A percentile compares a stretch with the other conserved stretches of the same genome.
These are phyloP conservation scores for Amyloporia xantha DNA, from an alignment of 768 basidiomycete species.

Conservation along the genomic window DNA sequence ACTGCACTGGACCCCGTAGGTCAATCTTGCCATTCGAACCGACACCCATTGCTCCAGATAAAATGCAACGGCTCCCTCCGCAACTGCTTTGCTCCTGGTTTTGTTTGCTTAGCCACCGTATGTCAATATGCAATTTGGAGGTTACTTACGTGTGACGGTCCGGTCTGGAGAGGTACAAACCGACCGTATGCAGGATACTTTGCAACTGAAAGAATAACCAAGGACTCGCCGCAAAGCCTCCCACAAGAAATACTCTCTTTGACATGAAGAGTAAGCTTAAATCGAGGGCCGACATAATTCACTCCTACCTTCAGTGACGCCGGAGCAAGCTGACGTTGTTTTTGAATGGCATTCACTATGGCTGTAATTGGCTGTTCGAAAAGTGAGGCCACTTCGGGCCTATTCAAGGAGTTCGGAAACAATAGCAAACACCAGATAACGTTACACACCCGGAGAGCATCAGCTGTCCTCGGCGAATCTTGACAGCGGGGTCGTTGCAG, in stretches of 20 bases:
- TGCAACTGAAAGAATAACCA: conserved; percentile 54
- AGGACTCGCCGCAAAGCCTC: conserved; percentile 52
- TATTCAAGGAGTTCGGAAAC: background rate
- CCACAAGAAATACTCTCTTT: conserved; percentile 76
- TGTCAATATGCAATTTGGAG: too few species aligned
- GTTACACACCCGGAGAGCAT: conserved; percentile 29
- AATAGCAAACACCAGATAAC: too few species aligned
- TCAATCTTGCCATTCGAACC: conserved; percentile 39
- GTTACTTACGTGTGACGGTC: conserved; percentile 65
- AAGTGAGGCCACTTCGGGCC: conserved; percentile 30
- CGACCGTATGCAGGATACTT: conserved; percentile 44
- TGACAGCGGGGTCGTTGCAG: conserved; percentile 35
- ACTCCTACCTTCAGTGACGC: background rate
- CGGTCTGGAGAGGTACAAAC: conserved; percentile 60
- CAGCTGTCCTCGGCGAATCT: conserved; percentile 29
- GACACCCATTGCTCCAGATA: conserved; percentile 43
- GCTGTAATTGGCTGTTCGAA: conserved; percentile 39
- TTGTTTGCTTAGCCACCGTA: too few species aligned
- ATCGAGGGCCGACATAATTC: background rate
- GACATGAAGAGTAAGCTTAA: background rate
- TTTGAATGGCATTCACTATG: conserved; percentile 20
- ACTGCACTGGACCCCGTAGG: conserved; percentile 40
- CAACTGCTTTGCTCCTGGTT: conserved; percentile 42
- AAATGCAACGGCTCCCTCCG: conserved; percentile 41
- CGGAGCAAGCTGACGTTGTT: background rate